Evolutionary conservation across 352 stramenopile species (phyloP).

Genomic region (Globisporangium irregulare): DNA sequence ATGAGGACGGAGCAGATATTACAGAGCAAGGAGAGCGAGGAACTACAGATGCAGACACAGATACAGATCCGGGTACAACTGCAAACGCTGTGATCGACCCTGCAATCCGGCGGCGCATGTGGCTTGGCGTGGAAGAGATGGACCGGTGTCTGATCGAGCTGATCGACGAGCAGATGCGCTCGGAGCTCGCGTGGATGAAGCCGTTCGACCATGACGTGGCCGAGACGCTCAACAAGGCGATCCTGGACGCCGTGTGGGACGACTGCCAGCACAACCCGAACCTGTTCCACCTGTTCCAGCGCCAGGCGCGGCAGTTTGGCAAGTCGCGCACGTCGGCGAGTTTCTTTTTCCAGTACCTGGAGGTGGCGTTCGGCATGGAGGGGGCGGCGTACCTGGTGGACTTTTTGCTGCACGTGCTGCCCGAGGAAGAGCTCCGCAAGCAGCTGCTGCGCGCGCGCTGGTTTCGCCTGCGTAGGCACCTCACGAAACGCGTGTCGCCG

Average conservation of each 20-base stretch:
- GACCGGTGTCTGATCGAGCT: conserved; percentile 60
- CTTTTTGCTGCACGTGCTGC: conserved; percentile 79
- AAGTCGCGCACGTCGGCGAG: conserved; percentile 47
- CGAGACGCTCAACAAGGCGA: conserved; percentile 67
- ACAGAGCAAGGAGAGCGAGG: neutral
- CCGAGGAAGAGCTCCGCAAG: conserved; percentile 58
- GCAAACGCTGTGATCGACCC: neutral
- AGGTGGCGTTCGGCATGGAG: conserved; percentile 74
- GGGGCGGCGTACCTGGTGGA: conserved; percentile 76
- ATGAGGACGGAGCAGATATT: neutral
- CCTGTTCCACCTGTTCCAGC: conserved; percentile 81
- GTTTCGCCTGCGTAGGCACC: conserved; percentile 58
- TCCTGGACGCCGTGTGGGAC: conserved; percentile 82
- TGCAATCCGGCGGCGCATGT: conserved; percentile 35
- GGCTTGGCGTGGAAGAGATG: conserved; percentile 76
- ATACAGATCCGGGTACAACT: neutral
- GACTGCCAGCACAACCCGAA: conserved; percentile 84
- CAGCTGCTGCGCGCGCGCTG: conserved; percentile 62
- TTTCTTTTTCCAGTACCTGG: conserved; percentile 78
- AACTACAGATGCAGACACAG: neutral
- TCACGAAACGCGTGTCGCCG: conserved; percentile 54
- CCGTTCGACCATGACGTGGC: conserved; percentile 59
- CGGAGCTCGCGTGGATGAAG: conserved; percentile 32
- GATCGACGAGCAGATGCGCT: conserved; percentile 45
- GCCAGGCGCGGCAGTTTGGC: conserved; percentile 73